Evolutionary conservation across 305 asterid species (phyloP), one percentile per base, ranked within the genome.

Genomic region (Fraxinus platypoda): DNA sequence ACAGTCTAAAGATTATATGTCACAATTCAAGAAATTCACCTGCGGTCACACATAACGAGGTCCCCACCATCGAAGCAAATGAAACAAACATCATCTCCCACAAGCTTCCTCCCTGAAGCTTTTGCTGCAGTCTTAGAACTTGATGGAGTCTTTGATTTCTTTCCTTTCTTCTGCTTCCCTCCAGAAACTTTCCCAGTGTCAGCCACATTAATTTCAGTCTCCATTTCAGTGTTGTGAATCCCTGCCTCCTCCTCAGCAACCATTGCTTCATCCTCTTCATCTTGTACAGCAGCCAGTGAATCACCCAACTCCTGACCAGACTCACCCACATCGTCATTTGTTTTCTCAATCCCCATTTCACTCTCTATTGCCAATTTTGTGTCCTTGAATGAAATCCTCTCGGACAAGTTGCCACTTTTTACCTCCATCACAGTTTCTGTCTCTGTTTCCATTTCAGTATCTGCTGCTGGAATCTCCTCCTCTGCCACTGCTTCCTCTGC

Each of bases 1-100:
- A 80, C 77, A 57, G 43, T 31, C 19, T 72, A 78, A 82, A 75
- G 13, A 59, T 64, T 78, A 77, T 77, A 46, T 78, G 28, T 77
- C 76, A 78, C 52, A 33, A 62, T 77, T 64, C 82, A 81, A 52
- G 85, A 78, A 85, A 38, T 88, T 84, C 86, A 97, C 99, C 98
- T 90, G 19, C 97, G 94, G 84, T 93, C 98, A 88, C 99, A 94
- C 46, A 97, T 87, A 80, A 94, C 95, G n/a, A 97, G 98, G 71
- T 91, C 92, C 75, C 99, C 99, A 73, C 99, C 99, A 87, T 97
- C 98, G 83, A 97, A 97, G 94, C 99, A 97, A 86, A 97, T 93
- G 91, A 97, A 94, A 85, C 99, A 97, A 79, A 97, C 98, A 83
- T 97, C 98, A 80, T 97, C 98, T 49, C 89, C 98, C 31, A 85